Evolutionary conservation across 1,284 basidiomycete genomes (phyloP).

Genomic region (Schizophyllum amplum): DNA sequence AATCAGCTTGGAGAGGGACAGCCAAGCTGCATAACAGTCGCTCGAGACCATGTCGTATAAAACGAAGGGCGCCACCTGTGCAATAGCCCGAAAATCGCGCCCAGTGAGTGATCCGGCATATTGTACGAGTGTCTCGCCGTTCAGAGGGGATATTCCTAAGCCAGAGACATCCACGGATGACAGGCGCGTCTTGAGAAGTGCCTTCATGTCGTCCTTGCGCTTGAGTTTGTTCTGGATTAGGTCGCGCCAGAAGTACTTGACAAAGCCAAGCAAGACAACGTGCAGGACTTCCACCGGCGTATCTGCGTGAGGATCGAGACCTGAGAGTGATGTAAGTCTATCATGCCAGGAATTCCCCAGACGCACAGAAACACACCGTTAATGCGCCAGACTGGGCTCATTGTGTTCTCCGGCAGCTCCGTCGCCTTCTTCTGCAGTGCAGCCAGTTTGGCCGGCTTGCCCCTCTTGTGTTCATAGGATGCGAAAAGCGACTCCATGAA

Average conservation of each 20-base stretch:
- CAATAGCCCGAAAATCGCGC: slow-evolving; percentile 25
- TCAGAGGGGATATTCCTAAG: slow-evolving; percentile 19
- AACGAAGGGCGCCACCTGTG: slow-evolving; percentile 29
- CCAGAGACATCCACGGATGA: slow-evolving; percentile 20
- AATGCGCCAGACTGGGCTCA: slow-evolving; percentile 19
- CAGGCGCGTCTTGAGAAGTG: slow-evolving; percentile 16
- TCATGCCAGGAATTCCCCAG: neutral
- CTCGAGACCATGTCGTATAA: slow-evolving; percentile 21
- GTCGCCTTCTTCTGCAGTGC: slow-evolving; percentile 10
- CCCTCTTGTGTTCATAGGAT: slow-evolving; percentile 14
- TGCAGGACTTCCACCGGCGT: slow-evolving; percentile 30
- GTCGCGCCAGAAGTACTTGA: slow-evolving; percentile 32
- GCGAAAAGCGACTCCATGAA: slow-evolving; percentile 17
- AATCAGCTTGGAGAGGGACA: slow-evolving; percentile 21
- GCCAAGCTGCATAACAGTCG: slow-evolving; percentile 21
- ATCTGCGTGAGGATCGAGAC: slow-evolving; percentile 26
- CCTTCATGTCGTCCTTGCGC: slow-evolving; percentile 13
- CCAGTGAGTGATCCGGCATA: slow-evolving; percentile 28
- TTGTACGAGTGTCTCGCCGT: slow-evolving; percentile 23
- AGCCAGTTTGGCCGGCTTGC: slow-evolving; percentile 6
- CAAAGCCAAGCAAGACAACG: slow-evolving; percentile 28
- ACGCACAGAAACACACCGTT: slow-evolving; percentile 8
- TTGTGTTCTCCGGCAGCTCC: slow-evolving; percentile 13
- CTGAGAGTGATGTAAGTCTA: slow-evolving; percentile 8
- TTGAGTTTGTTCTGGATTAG: slow-evolving; percentile 18